These are phyloP conservation scores for Talaromyces sp. DNA, from an alignment of 2,329 filamentous ascomycete genomes.

Conservation along the genomic window DNA sequence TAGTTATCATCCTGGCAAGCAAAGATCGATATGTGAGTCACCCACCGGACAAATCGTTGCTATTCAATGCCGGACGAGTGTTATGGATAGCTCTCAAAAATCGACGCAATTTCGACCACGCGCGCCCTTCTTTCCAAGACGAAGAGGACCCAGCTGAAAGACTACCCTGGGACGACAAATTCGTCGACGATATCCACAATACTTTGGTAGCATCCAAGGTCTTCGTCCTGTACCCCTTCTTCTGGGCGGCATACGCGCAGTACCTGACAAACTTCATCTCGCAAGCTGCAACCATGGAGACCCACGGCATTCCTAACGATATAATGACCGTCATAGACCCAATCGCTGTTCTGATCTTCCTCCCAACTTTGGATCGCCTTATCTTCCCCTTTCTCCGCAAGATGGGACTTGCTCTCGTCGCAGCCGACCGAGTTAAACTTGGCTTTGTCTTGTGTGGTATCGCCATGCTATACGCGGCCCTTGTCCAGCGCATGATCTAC, in stretches of 20 bases:
- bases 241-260: slow-evolving; percentile 1
- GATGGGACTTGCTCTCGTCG: slow-evolving; percentile 46
- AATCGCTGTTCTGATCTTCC: slow-evolving; percentile 50
- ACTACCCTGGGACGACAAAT: slow-evolving; percentile 49
- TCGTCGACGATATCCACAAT: slow-evolving; percentile 31
- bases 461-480: slow-evolving; percentile 48
- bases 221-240: slow-evolving; percentile 31
- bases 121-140: slow-evolving; percentile 4
- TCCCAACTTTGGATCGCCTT: slow-evolving; percentile 50
- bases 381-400: slow-evolving; percentile 50
- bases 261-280: slow-evolving; percentile 17
- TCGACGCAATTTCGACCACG: background rate
- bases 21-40: background rate
- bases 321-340: slow-evolving; percentile 54
- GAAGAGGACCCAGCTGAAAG: slow-evolving; percentile 15
- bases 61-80: background rate
- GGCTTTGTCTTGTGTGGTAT: slow-evolving; percentile 47
- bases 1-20: background rate
- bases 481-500: slow-evolving; percentile 55
- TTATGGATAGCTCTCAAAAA: background rate
- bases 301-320: slow-evolving; percentile 53
- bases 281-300: slow-evolving; percentile 51
- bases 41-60: background rate
- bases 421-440: slow-evolving; percentile 49
- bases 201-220: slow-evolving; percentile 28